Conservation (phyloP, 2,329 filamentous ascomycete species). For the Neoascochyta sp. region DNA sequence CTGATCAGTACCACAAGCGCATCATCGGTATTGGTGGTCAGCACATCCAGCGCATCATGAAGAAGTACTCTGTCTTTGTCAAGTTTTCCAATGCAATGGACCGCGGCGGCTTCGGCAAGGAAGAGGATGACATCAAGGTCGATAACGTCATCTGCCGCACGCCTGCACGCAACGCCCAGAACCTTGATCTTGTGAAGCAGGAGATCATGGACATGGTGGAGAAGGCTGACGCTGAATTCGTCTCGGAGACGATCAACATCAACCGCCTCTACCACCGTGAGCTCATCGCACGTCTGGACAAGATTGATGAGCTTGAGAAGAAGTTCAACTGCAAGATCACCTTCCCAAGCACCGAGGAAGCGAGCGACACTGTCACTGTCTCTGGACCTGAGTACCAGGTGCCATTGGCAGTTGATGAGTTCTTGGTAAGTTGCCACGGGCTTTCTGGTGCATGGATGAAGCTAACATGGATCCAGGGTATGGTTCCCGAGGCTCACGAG, state of each 20-base stretch:
- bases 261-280: constrained; percentile 94
- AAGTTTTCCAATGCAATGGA: constrained; percentile 99
- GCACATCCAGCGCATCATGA: constrained; percentile 99
- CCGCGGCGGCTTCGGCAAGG: constrained; percentile 84
- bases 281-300: constrained; percentile 78
- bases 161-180: constrained; percentile 93
- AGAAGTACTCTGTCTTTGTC: constrained; percentile 99
- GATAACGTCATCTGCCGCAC: constrained; percentile 99
- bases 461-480: constrained; percentile 58
- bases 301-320: constrained; percentile 94
- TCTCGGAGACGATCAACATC: constrained; percentile 87
- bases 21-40: constrained; percentile 98
- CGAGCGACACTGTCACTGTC: constrained; percentile 92
- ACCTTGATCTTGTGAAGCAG: constrained; percentile 93
- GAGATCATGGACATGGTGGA: constrained; percentile 99
- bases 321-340: constrained; percentile 99
- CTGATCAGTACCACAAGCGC: constrained; percentile 98
- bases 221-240: constrained; percentile 94
- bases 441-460: neutral
- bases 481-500: constrained; percentile 96
- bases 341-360: constrained; percentile 95
- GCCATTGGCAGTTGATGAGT: constrained; percentile 91
- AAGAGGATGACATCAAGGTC: constrained; percentile 97
- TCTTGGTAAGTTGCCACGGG: constrained; percentile 63
- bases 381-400: constrained; percentile 98